These are phyloP conservation scores for Jimgerdemannia lactiflua DNA, from an alignment of 192 early-diverging fungal genomes.

Conservation along the genomic window DNA sequence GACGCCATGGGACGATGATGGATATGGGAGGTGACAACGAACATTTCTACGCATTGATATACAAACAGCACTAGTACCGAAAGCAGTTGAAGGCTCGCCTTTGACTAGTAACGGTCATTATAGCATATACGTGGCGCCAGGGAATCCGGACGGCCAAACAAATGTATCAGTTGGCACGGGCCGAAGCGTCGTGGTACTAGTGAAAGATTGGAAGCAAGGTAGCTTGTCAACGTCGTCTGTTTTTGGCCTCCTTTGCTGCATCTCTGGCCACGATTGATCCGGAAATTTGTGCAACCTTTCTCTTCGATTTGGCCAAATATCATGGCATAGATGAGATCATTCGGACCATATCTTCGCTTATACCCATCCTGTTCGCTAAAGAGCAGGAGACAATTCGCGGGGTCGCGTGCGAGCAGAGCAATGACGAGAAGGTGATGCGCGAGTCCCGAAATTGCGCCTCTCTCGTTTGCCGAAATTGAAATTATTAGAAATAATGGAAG, in stretches of 20 bases:
- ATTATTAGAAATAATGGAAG: too few species aligned
- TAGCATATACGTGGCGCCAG: background rate
- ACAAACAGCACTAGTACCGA: background rate
- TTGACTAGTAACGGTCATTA: background rate
- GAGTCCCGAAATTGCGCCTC: constrained; percentile 15
- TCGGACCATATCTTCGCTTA: constrained; percentile 18
- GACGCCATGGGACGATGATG: too few species aligned
- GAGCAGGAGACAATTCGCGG: constrained; percentile 23
- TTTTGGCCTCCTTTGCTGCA: background rate
- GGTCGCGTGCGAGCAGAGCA: constrained; percentile 6
- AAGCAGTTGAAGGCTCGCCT: background rate
- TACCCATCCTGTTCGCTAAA: constrained; percentile 22
- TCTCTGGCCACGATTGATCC: background rate
- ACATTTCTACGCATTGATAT: background rate
- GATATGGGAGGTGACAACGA: too few species aligned
- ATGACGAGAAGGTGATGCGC: constrained; percentile 11
- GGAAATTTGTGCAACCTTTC: background rate
- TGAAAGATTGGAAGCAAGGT: background rate
- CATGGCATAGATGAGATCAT: constrained; percentile 20
- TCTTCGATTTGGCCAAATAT: too few species aligned
- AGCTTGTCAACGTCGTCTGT: background rate
- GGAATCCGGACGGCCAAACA: background rate
- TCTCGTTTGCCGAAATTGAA: constrained; percentile 9
- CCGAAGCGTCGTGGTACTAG: background rate
- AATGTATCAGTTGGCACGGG: background rate